Evolutionary conservation across 164 flowering plant species (phyloP).

Genomic region (Magnolia sinica): DNA sequence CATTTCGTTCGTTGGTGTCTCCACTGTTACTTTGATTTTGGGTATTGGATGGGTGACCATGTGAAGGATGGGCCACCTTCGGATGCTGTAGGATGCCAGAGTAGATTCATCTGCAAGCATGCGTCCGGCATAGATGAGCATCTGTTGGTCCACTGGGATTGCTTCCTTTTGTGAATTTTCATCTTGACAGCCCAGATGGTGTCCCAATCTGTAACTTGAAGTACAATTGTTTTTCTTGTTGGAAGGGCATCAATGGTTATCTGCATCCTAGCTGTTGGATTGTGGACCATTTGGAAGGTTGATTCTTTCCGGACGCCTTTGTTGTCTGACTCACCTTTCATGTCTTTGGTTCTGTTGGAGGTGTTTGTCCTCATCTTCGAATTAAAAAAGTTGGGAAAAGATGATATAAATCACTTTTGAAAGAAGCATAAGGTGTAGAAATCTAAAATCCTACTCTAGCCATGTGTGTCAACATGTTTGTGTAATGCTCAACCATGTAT

Average conservation of each 20-base stretch:
- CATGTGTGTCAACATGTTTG: too few relatives aligned
- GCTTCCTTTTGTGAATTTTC: conserved; percentile 19
- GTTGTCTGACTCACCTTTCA: neutral
- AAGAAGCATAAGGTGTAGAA: too few relatives aligned
- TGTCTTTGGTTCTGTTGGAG: neutral
- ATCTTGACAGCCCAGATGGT: conserved; percentile 21
- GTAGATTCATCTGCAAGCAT: conserved; percentile 21
- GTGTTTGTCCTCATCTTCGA: too few relatives aligned
- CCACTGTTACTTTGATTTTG: conserved; percentile 15
- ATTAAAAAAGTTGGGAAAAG: too few relatives aligned
- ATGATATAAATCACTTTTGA: too few relatives aligned
- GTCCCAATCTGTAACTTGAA: conserved; percentile 17
- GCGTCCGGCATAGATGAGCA: conserved; percentile 21
- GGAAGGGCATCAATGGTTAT: conserved; percentile 13
- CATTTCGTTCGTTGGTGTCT: conserved; percentile 2
- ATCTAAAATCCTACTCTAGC: too few relatives aligned
- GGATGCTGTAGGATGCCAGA: conserved; percentile 14
- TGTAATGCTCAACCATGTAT: too few relatives aligned
- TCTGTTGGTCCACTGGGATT: conserved; percentile 1
- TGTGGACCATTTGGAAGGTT: conserved; percentile 14
- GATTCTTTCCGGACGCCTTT: conserved; percentile 5
- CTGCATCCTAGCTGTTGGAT: conserved; percentile 3
- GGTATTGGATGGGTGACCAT: conserved; percentile 10
- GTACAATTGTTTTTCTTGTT: conserved; percentile 1
- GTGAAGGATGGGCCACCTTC: conserved; percentile 12